Percentiles rank a stretch among this genome's conserved stretches.
phyloP scores from a whole-genome alignment of 176 grass and related monocot species.

The Cenchrus fungigraminus region DNA sequence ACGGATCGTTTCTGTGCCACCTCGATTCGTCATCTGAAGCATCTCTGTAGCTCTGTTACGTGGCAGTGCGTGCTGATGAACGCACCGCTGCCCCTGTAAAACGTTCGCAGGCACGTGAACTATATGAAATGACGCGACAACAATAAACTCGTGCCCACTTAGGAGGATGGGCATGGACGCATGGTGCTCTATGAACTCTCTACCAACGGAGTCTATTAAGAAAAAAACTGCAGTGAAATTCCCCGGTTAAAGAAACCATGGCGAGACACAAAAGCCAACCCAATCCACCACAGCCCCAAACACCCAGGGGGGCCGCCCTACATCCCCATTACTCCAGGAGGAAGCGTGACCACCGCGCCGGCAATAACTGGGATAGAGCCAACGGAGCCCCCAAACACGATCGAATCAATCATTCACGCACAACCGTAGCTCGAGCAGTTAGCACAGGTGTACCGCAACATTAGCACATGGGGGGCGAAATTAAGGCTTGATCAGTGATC shows the following conservation, averaged over 20 bases:
- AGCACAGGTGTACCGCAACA: constrained; percentile 44
- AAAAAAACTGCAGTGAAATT: background rate
- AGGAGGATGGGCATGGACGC: background rate
- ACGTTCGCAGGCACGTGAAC: background rate
- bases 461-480: background rate
- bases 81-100: background rate
- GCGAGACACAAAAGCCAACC: too few species aligned
- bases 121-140: background rate
- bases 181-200: background rate
- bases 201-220: background rate
- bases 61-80: background rate
- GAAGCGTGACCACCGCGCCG: constrained; percentile 19
- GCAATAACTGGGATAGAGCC: background rate
- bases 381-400: background rate
- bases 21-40: background rate
- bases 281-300: background rate
- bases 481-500: background rate
- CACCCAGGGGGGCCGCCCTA: background rate
- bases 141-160: background rate
- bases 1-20: background rate
- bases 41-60: background rate
- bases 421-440: background rate
- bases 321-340: background rate
- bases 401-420: background rate
- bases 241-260: background rate